Evolutionary conservation across 768 basidiomycete genomes (phyloP).

Genomic region (Sporobolomyces roseus): DNA sequence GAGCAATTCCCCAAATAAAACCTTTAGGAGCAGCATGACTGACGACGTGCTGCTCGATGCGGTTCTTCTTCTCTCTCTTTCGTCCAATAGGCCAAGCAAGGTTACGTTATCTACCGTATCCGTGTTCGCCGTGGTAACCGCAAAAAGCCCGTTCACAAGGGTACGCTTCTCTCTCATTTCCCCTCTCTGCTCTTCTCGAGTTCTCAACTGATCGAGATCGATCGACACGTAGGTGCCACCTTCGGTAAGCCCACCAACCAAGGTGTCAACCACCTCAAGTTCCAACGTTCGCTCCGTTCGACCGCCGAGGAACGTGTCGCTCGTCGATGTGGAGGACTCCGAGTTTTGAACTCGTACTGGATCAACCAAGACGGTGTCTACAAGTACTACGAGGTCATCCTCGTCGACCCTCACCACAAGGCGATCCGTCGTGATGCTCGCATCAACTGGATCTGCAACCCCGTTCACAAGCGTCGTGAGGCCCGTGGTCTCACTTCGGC

Average conservation of each 20-base stretch:
- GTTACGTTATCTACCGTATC: conserved; percentile 94
- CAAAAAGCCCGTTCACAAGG: conserved; percentile 98
- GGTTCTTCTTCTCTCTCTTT: not conserved
- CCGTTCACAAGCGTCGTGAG: conserved; percentile 98
- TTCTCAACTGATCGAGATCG: not conserved
- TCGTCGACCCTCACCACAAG: conserved; percentile 91
- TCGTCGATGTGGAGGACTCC: conserved; percentile 87
- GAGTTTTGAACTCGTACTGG: conserved; percentile 99
- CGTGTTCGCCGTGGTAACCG: conserved; percentile 97
- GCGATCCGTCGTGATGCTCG: conserved; percentile 90
- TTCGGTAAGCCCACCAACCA: conserved; percentile 99
- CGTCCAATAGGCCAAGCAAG: conserved; percentile 73
- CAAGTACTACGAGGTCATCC: conserved; percentile 91
- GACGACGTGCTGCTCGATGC: conserved; percentile 28
- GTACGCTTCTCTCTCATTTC: conserved; percentile 52
- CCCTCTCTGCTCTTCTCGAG: too few species aligned
- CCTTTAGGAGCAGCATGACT: conserved; percentile 9
- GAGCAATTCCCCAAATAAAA: too few species aligned
- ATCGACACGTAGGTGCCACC: conserved; percentile 85
- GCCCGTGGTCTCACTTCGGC: conserved; percentile 93
- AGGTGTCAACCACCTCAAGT: conserved; percentile 99
- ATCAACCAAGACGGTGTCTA: conserved; percentile 61
- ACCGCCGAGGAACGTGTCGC: conserved; percentile 98
- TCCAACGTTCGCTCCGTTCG: conserved; percentile 85
- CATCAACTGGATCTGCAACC: conserved; percentile 98